phyloP scores from a whole-genome alignment of 306 rosid species.

The Morella rubra region DNA sequence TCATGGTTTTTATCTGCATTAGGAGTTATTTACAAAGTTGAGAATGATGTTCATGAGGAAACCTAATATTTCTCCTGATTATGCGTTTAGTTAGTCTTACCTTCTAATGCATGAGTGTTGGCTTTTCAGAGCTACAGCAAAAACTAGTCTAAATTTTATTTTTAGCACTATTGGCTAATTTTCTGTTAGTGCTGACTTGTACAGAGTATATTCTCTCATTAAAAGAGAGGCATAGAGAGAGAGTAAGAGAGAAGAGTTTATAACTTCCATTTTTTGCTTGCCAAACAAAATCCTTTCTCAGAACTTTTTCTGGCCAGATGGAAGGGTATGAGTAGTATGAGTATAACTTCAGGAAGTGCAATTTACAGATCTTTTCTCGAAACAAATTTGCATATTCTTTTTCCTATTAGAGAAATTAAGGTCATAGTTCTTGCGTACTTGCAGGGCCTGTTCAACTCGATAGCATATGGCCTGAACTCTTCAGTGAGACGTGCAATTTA shows the following conservation, averaged over 20 bases:
- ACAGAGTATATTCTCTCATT: background rate
- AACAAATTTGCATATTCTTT: background rate
- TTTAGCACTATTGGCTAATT: background rate
- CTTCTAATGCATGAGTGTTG: background rate
- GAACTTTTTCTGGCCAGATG: background rate
- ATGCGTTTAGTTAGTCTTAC: background rate
- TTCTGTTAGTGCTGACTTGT: background rate
- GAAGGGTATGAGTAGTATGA: background rate
- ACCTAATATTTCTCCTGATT: background rate
- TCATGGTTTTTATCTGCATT: background rate
- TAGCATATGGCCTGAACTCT: slow-evolving; percentile 96
- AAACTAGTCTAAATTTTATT: background rate
- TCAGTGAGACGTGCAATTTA: slow-evolving; percentile 88
- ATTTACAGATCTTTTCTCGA: background rate
- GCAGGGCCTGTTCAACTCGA: slow-evolving; percentile 96
- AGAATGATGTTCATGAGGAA: background rate
- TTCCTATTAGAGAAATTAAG: background rate
- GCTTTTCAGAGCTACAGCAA: background rate
- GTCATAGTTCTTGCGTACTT: slow-evolving; percentile 13
- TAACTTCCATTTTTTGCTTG: background rate
- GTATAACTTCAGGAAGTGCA: background rate
- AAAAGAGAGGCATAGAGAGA: background rate
- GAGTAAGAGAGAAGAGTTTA: background rate
- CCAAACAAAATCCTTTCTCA: background rate
- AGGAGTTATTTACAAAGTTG: background rate